Evolutionary conservation across 306 rosid genomes (phyloP), one percentile per base, ranked within the genome.

Genomic region (Acacia acuminata): DNA sequence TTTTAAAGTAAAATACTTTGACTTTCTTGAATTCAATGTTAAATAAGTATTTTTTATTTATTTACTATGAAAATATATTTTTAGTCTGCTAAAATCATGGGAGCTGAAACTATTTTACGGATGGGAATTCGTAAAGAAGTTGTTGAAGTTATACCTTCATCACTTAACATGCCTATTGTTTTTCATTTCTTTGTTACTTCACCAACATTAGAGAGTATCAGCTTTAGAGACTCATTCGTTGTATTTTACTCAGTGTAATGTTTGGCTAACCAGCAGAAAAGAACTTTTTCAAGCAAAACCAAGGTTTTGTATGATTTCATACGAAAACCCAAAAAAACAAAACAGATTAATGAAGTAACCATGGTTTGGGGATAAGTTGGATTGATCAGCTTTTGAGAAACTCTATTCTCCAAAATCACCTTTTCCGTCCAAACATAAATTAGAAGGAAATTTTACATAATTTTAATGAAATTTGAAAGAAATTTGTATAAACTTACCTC

Each of bases 401-500:
- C 11, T 47, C 4, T 47, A 47, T 47, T 12, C 15, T 47, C 51
- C 4, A 12, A 11, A 47, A 11, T 45, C 12, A 48, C 14, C 15
- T 48, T 48, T 48, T 4, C 5, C 19, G 11, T 48, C 55, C 15
- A 47, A 47, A 47, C 51, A 47, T 47, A 8, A 7, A 20, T 32
- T 58, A n/a, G 15, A 10, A n/a, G 64, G 30, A 22, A 58, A 58
- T 22, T 58, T 22, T 3, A 22, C 24, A 30, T 58, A 8, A 10
- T 22, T 58, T 11, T 25, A 22, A 25, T 12, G 27, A 25, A 58
- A 61, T 56, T 56, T n/a, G 8, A 56, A 71, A 94, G 94, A 86
- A 94, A 97, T 24, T 25, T 61, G 36, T 61, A 10, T 25, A 32
- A 79, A 43, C 78, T 82, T 81, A 89, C 98, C 97, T 91, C 92